A percentile compares a stretch with the other conserved stretches of the same genome.
Evolutionary conservation across 2,329 filamentous ascomycete genomes (phyloP).

Genomic region (Phaeoacremonium minimum): DNA sequence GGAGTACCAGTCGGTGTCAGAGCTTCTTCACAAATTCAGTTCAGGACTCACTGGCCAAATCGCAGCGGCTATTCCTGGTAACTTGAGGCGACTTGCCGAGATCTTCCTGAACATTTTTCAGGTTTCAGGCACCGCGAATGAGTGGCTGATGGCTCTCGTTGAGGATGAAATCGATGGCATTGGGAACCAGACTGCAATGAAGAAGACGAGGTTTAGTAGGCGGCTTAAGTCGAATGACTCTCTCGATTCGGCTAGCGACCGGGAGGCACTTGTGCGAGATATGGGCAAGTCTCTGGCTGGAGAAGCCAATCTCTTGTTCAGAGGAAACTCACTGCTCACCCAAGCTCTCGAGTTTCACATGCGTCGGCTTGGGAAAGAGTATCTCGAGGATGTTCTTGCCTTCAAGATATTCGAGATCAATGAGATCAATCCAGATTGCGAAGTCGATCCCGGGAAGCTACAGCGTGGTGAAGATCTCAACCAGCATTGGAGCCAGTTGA

Average conservation of each 20-base stretch:
- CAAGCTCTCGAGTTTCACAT: slow-evolving; percentile 94
- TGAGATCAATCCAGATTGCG: slow-evolving; percentile 84
- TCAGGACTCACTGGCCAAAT: slow-evolving; percentile 83
- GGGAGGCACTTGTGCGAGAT: slow-evolving; percentile 70
- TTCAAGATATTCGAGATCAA: slow-evolving; percentile 87
- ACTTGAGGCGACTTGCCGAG: slow-evolving; percentile 77
- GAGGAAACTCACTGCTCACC: slow-evolving; percentile 90
- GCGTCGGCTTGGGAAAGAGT: slow-evolving; percentile 89
- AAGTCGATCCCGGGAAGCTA: slow-evolving; percentile 86
- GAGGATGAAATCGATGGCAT: slow-evolving; percentile 97
- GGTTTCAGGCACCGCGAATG: slow-evolving; percentile 74
- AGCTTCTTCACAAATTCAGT: slow-evolving; percentile 79
- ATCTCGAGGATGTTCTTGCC: slow-evolving; percentile 80
- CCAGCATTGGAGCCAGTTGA: slow-evolving; percentile 76
- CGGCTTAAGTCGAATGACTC: slow-evolving; percentile 70
- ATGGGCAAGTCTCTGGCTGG: slow-evolving; percentile 75
- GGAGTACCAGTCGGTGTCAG: slow-evolving; percentile 79
- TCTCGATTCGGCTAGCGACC: slow-evolving; percentile 56
- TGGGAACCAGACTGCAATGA: slow-evolving; percentile 73
- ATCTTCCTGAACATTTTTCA: slow-evolving; percentile 92
- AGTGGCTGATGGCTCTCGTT: slow-evolving; percentile 90
- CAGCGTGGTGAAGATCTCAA: slow-evolving; percentile 64
- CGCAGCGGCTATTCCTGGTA: slow-evolving; percentile 70
- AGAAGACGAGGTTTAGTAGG: slow-evolving; percentile 67
- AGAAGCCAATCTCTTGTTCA: slow-evolving; percentile 91